These are phyloP conservation scores for Fistulifera solaris DNA, from an alignment of 108 stramenopile genomes.

Conservation along the genomic window DNA sequence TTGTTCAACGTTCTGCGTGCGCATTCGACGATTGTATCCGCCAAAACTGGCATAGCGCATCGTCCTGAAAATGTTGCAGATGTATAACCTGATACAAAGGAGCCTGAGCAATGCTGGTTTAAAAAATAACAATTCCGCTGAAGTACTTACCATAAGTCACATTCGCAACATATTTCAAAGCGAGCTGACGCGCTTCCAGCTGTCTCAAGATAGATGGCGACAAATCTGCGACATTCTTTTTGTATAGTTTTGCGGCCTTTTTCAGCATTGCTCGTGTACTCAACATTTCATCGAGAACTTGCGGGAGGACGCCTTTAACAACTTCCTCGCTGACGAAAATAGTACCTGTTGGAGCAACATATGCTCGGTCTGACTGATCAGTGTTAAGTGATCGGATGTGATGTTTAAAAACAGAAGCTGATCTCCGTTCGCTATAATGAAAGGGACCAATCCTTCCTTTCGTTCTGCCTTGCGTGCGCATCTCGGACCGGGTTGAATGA, in stretches of 20 bases:
- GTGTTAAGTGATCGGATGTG: constrained; percentile 53
- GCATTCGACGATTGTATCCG: constrained; percentile 95
- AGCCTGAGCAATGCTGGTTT: too few relatives aligned
- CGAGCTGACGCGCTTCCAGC: constrained; percentile 95
- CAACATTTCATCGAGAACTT: constrained; percentile 94
- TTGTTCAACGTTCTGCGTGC: constrained; percentile 78
- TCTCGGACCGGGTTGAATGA: constrained; percentile 72
- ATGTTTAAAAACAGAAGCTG: constrained; percentile 63
- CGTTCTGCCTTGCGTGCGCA: constrained; percentile 46
- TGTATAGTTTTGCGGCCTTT: constrained; percentile 85
- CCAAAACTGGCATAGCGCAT: constrained; percentile 90
- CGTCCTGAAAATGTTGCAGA: constrained; percentile 93
- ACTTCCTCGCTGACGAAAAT: constrained; percentile 79
- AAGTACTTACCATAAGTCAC: constrained; percentile 74
- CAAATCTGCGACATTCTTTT: constrained; percentile 44
- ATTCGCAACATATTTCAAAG: constrained; percentile 96
- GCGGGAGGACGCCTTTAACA: constrained; percentile 90
- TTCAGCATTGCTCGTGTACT: constrained; percentile 95
- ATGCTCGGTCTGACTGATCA: constrained; percentile 41
- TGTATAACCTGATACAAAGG: constrained; percentile 62
- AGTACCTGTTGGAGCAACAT: constrained; percentile 84
- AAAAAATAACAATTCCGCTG: too few relatives aligned
- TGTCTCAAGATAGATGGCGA: constrained; percentile 70
- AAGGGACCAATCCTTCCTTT: constrained; percentile 56
- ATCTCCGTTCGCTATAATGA: constrained; percentile 53